phyloP scores from a whole-genome alignment of 495 filamentous ascomycete genomes.

The Penicillium lagena region DNA sequence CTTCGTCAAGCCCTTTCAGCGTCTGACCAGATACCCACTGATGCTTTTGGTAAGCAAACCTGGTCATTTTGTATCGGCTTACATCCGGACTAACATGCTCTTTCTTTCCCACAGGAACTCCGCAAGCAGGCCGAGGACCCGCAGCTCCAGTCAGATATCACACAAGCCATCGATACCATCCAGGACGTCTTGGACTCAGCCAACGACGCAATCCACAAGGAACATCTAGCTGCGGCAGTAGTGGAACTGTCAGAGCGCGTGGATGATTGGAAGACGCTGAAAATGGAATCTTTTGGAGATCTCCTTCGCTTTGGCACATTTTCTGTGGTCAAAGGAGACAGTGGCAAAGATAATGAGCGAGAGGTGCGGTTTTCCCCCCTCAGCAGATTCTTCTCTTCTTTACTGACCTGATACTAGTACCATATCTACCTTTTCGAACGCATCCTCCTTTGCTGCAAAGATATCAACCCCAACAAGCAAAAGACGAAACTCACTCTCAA shows the following conservation, averaged over 20 bases:
- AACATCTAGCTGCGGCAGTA: constrained; percentile 72
- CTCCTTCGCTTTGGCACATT: constrained; percentile 88
- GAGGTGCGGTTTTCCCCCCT: constrained; percentile 50
- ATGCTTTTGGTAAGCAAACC: constrained; percentile 64
- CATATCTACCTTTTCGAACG: constrained; percentile 95
- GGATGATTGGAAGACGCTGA: constrained; percentile 95
- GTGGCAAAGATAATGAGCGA: constrained; percentile 70
- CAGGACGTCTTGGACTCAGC: constrained; percentile 72
- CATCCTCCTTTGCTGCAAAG: constrained; percentile 96
- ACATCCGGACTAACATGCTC: neutral
- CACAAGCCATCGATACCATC: constrained; percentile 66
- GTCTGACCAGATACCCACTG: constrained; percentile 88
- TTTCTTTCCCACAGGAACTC: constrained; percentile 56
- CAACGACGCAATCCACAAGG: constrained; percentile 83
- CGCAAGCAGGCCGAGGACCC: constrained; percentile 74
- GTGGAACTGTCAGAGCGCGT: constrained; percentile 77
- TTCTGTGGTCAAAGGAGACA: constrained; percentile 81
- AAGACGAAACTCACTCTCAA: constrained; percentile 61
- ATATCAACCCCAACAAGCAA: constrained; percentile 79
- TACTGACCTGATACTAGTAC: constrained; percentile 53
- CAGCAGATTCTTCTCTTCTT: neutral
- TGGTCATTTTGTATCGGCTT: neutral
- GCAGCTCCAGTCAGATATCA: constrained; percentile 60
- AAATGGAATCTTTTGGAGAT: constrained; percentile 83
- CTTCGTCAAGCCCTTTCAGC: constrained; percentile 92